Evolutionary conservation across 1,284 basidiomycete species (phyloP), one percentile per base, ranked within the genome.

Genomic region (Tausonia pullulans): DNA sequence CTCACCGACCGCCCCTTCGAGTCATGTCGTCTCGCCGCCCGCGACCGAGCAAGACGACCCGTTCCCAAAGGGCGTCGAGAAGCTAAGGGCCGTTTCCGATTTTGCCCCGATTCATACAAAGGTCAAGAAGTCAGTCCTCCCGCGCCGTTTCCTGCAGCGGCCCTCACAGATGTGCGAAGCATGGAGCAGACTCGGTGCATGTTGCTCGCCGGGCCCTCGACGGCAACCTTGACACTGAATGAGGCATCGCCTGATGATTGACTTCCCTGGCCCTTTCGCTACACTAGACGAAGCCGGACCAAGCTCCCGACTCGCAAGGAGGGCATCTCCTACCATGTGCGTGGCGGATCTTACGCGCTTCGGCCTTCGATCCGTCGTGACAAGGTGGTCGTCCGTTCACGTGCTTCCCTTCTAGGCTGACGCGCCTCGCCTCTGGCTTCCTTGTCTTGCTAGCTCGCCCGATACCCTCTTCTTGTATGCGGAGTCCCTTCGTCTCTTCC

Each of bases 91-190:
- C 0, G 78, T 94, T 55, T 90, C 87, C 9, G 93, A 96, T 75
- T 97, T 95, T 73, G 93, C 93, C 1, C 93, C 93, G 0, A 84
- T 97, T 16, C 89, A 94, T 73, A 76, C 90, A 69, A 85, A 81
- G 71, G 85, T 95, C 44, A 84, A 82, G 73, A 83, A 79, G 87
- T 86, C 68, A 62, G 73, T 74, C 60, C 40, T 71, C 70, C 71
- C 74, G 27, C 27, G 27, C 27, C 27, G 27, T 2, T 27, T 27
- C 27, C 27, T 27, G 27, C 27, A 27, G 27, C 27, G 27, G 27
- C 2, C 27, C 27, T 27, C 27, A 27, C 27, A 27, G 27, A 27
- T 2, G 27, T 27, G 27, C 27, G 52, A 64, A 27, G 27, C 27
- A 27, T 27, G 27, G n/a, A 53, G n/a, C 52, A 13, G 7, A n/a